Evolutionary conservation across 192 early-diverging fungal species (phyloP).

Genomic region (Gamsiella multidivaricata): DNA sequence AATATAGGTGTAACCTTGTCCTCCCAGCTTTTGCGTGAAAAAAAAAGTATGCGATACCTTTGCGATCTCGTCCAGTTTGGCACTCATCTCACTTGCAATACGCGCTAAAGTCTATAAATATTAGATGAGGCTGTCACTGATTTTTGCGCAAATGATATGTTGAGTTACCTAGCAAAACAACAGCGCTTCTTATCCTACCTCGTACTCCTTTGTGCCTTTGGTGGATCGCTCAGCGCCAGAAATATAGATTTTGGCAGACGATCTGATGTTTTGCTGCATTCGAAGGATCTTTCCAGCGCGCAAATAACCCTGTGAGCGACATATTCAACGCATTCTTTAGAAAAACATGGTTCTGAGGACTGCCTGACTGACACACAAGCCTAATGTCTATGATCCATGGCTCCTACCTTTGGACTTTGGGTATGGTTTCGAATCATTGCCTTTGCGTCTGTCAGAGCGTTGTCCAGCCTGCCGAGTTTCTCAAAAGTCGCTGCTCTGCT

Average conservation of each 20-base stretch:
- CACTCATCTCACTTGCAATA: conserved; percentile 21
- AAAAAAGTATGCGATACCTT: conserved; percentile 25
- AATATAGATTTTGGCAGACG: conserved; percentile 25
- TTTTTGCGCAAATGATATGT: neutral
- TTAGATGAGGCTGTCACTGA: too few species aligned
- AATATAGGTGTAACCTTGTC: too few species aligned
- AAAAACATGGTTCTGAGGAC: neutral
- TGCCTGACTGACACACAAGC: too few species aligned
- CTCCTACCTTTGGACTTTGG: conserved; percentile 34
- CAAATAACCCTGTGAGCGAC: conserved; percentile 43
- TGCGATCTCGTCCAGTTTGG: conserved; percentile 14
- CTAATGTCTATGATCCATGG: neutral
- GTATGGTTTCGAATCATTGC: conserved; percentile 31
- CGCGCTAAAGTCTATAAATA: conserved; percentile 35
- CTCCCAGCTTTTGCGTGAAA: neutral
- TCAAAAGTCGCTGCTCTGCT: conserved; percentile 40
- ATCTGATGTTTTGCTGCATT: conserved; percentile 34
- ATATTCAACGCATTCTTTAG: too few species aligned
- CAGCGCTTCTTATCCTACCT: conserved; percentile 6
- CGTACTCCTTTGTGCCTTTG: conserved; percentile 35
- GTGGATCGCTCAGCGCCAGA: conserved; percentile 37
- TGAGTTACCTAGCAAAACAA: neutral
- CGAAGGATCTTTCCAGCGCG: conserved; percentile 39
- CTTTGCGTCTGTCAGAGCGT: conserved; percentile 36
- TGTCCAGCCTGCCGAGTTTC: conserved; percentile 19